A percentile compares a stretch with the other conserved stretches of the same genome.
These are phyloP conservation scores for Monilinia vaccinii-corymbosi DNA, from an alignment of 2,329 filamentous ascomycete genomes.

Conservation along the genomic window DNA sequence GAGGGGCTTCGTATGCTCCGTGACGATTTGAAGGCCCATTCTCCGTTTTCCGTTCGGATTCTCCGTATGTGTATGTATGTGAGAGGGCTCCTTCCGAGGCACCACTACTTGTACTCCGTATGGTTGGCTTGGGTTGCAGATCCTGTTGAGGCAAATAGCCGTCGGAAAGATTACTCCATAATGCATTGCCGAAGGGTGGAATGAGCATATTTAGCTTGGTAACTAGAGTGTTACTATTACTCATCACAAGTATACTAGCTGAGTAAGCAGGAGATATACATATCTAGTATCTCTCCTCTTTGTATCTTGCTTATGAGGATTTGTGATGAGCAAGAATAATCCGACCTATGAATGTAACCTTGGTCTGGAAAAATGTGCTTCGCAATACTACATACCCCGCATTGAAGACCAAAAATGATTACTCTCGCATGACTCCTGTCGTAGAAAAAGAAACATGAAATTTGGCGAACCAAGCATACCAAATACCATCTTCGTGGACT, in stretches of 20 bases:
- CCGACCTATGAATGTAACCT: neutral
- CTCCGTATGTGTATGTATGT: neutral
- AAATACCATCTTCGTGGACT: neutral
- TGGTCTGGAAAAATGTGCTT: neutral
- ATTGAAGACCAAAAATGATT: neutral
- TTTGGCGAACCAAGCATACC: constrained; percentile 1
- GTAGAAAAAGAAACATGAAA: neutral
- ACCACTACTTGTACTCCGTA: too few relatives aligned
- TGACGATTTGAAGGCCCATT: neutral
- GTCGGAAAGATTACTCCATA: neutral
- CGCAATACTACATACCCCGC: constrained; percentile 7
- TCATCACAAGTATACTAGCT: too few relatives aligned
- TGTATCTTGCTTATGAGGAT: neutral
- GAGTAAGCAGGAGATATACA: too few relatives aligned
- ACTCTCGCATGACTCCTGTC: constrained; percentile 5
- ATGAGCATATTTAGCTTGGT: too few relatives aligned
- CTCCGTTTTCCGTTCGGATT: too few relatives aligned
- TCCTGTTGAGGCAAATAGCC: neutral
- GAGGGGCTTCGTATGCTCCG: neutral
- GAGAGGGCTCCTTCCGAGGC: too few relatives aligned
- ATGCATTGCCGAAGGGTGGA: neutral
- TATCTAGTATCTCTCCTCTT: too few relatives aligned
- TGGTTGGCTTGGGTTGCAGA: too few relatives aligned
- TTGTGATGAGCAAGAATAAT: neutral
- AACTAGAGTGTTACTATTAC: too few relatives aligned